Evolutionary conservation across 331 rosid genomes (phyloP), one percentile per base, ranked within the genome.

Genomic region (Malus hybrid): DNA sequence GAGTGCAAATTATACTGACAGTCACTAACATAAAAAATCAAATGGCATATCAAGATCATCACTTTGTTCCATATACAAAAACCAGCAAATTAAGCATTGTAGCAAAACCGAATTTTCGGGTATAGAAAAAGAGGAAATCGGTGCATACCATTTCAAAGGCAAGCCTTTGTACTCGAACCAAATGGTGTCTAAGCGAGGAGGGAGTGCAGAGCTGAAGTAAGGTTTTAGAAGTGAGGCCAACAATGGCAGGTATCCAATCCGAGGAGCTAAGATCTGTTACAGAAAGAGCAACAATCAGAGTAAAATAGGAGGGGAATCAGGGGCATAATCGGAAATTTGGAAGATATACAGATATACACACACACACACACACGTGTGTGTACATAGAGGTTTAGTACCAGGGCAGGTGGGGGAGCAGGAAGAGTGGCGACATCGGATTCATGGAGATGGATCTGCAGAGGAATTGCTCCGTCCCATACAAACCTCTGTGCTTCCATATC

Each of bases 161-260:
- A 94, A 82, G 46, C 99, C 97, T 73, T 85, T 90, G 88, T 86
- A 92, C 58, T 94, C 99, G 70, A 94, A 94, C 99, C 99, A 94
- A 74, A 94, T 75, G 53, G 99, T 81, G 82, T 94, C 99, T 1
- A 71, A 81, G 29, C 93, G 96, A 32, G 99, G 99, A 72, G 99
- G 97, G 30, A 94, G 97, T 4, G 96, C 44, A 42, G 71, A 26
- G 70, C 91, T 82, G 92, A 94, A 94, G 44, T 91, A 78, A 57
- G 99, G 96, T 81, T 91, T 94, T 30, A 94, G 66, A 14, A 78
- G 79, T 72, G 98, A 85, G 81, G 89, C 81, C 89, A 94, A 76
- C 79, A 94, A 73, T 15, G 98, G 98, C 34, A 94, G 86, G 82
- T 90, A 91, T 10, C 98, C 98, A 15, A 90, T 75, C 69, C 97